Conservation (phyloP, 176 grass and related monocot genomes). For the Luzula sylvatica region DNA sequence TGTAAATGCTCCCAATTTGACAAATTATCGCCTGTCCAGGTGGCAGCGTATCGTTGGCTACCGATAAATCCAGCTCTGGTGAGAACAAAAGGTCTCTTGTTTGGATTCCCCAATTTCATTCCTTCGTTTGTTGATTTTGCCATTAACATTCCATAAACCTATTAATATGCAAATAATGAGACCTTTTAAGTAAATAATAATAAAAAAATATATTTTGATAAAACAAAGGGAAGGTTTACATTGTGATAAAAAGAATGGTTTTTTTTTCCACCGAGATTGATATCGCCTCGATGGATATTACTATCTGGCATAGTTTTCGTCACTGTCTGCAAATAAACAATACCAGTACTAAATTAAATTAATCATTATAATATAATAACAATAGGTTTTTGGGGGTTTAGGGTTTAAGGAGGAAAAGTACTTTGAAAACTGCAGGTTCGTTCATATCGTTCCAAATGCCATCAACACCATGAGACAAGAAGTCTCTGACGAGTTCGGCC, state of each 20-base stretch:
- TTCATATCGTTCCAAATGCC: constrained; percentile 99
- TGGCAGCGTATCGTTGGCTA: constrained; percentile 89
- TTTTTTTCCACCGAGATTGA: constrained; percentile 58
- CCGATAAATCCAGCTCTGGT: constrained; percentile 95
- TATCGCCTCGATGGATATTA: constrained; percentile 83
- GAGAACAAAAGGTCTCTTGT: constrained; percentile 82
- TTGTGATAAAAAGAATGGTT: constrained; percentile 92
- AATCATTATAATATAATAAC: no score
- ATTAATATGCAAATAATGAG: no score
- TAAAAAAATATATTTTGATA: no score
- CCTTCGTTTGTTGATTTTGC: constrained; percentile 86
- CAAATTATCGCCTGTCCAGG: constrained; percentile 88
- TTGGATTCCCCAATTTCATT: constrained; percentile 53
- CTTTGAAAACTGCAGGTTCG: constrained; percentile 83
- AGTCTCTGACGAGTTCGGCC: constrained; percentile 71
- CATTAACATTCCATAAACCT: constrained; percentile 97
- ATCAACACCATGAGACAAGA: constrained; percentile 72
- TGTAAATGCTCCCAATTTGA: constrained; percentile 96
- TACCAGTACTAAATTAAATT: no score
- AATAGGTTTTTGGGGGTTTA: no score
- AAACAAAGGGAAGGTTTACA: no score
- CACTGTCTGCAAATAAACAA: constrained; percentile 42
- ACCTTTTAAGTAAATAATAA: no score
- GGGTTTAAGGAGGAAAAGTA: no score
- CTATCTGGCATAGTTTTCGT: constrained; percentile 94